Conservation (phyloP, 208 protist species). For the Leishmania guyanensis region DNA sequence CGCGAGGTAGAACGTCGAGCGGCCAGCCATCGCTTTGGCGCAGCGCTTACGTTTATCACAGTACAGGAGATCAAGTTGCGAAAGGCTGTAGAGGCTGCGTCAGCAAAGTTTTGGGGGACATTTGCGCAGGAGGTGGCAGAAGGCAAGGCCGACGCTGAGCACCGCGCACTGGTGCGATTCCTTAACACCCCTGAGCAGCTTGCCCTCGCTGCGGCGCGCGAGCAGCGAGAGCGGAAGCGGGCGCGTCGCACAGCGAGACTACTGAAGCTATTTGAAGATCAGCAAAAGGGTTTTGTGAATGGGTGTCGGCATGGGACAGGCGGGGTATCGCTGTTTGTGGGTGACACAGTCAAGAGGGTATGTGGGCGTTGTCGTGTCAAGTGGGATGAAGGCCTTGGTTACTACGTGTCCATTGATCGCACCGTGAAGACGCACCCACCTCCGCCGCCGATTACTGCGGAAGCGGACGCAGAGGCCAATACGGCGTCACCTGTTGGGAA, state of each 20-base stretch:
- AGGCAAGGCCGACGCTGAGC: slow-evolving; percentile 47
- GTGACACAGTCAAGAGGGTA: slow-evolving; percentile 36
- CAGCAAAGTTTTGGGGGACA: slow-evolving; percentile 18
- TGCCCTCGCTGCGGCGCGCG: slow-evolving; percentile 50
- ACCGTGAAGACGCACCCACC: slow-evolving; percentile 21
- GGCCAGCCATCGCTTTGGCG: slow-evolving; percentile 35
- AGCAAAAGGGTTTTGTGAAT: slow-evolving; percentile 60
- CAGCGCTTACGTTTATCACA: slow-evolving; percentile 61
- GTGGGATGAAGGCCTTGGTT: slow-evolving; percentile 68
- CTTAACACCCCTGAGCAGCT: slow-evolving; percentile 82
- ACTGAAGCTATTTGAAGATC: slow-evolving; percentile 41
- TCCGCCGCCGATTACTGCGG: not conserved
- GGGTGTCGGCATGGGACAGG: slow-evolving; percentile 65
- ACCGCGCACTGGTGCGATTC: slow-evolving; percentile 62
- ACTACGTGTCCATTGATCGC: slow-evolving; percentile 63
- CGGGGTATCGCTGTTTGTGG: slow-evolving; percentile 63
- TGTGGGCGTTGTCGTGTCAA: slow-evolving; percentile 70
- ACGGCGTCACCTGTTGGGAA: not conserved
- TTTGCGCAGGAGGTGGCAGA: slow-evolving; percentile 32
- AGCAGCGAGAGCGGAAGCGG: slow-evolving; percentile 41
- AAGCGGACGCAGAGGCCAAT: not conserved
- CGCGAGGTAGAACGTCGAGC: slow-evolving; percentile 24
- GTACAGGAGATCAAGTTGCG: slow-evolving; percentile 39
- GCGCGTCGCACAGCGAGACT: slow-evolving; percentile 30
- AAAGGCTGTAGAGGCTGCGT: slow-evolving; percentile 31